Conservation (phyloP, 2,329 filamentous ascomycete genomes). For the Atkinsonella texensis region DNA sequence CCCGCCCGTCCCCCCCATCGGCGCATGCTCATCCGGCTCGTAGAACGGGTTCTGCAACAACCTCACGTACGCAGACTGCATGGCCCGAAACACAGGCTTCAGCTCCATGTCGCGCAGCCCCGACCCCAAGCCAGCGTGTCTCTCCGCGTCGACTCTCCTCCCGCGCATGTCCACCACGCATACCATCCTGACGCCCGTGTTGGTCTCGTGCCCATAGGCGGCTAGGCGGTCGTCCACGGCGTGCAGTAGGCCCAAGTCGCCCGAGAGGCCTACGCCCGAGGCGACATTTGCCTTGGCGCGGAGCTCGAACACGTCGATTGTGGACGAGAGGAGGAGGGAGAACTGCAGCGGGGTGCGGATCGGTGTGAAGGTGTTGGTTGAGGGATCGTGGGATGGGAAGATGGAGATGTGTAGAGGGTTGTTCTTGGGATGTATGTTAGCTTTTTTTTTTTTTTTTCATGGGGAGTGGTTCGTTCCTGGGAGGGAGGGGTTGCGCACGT, state of each 20-base stretch:
- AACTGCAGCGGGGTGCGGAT: slow-evolving; percentile 74
- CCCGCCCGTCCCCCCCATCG: slow-evolving; percentile 38
- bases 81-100: slow-evolving; percentile 77
- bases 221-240: slow-evolving; percentile 87
- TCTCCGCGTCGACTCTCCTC: slow-evolving; percentile 31
- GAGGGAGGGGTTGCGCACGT: slow-evolving; percentile 43
- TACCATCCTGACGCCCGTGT: slow-evolving; percentile 85
- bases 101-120: slow-evolving; percentile 79
- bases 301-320: slow-evolving; percentile 86
- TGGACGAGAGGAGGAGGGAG: slow-evolving; percentile 79
- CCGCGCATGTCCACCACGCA: slow-evolving; percentile 87
- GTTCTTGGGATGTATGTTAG: slow-evolving; percentile 47
- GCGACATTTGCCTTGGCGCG: slow-evolving; percentile 58
- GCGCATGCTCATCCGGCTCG: slow-evolving; percentile 71
- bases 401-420: slow-evolving; percentile 90
- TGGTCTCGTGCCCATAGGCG: slow-evolving; percentile 92
- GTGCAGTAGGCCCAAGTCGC: slow-evolving; percentile 85
- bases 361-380: slow-evolving; percentile 38
- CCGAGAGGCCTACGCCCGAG: slow-evolving; percentile 43
- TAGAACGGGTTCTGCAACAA: slow-evolving; percentile 93
- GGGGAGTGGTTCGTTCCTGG: neutral
- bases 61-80: slow-evolving; percentile 85
- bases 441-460: neutral
- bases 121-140: slow-evolving; percentile 37
- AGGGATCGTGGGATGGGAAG: slow-evolving; percentile 61